Conservation (phyloP, 345 rosid species). For the Eutrema heterophyllum region DNA sequence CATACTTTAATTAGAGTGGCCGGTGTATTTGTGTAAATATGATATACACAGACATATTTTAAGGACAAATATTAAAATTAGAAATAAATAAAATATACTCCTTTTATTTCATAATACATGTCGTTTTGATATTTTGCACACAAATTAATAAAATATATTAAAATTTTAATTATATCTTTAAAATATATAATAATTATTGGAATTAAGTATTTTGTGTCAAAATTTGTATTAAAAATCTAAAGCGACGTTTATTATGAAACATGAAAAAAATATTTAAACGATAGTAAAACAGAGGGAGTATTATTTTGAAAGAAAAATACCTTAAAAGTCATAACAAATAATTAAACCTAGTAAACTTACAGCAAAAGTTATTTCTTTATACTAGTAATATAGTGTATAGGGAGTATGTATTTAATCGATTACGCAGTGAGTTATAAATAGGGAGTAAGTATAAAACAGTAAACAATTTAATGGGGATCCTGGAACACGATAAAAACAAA, state of each 20-base stretch:
- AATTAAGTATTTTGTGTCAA: no score
- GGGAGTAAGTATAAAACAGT: neutral
- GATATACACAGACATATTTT: neutral
- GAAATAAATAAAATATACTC: neutral
- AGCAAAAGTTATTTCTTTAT: no score
- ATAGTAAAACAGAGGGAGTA: no score
- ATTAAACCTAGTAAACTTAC: neutral
- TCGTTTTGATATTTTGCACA: no score
- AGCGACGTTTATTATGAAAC: no score
- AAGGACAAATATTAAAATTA: neutral
- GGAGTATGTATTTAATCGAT: no score
- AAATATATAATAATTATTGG: no score
- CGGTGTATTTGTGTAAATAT: neutral
- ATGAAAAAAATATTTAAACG: no score
- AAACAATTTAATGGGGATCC: slow-evolving; percentile 16
- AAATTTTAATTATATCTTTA: no score
- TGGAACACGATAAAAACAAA: slow-evolving; percentile 24
- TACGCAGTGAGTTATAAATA: neutral
- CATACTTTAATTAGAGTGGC: neutral
- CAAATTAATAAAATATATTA: no score
- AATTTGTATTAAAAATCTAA: no score
- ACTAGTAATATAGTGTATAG: neutral
- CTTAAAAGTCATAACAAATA: neutral
- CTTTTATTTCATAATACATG: no score
- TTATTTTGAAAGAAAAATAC: neutral